These are phyloP conservation scores for Tetrapisispora nanseiensis DNA, from an alignment of 805 yeast species.

Conservation along the genomic window DNA sequence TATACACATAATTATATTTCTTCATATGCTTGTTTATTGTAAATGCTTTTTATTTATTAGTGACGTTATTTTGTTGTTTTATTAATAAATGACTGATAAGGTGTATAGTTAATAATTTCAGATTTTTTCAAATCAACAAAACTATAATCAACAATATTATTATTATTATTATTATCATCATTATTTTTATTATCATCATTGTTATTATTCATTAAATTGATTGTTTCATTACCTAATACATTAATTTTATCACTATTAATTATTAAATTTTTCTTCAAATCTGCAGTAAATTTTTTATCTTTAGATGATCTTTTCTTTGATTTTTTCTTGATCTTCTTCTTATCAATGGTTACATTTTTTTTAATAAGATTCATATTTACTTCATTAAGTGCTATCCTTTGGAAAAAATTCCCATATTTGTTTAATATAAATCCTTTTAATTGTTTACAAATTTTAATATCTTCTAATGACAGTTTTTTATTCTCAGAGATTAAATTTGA, in stretches of 20 bases:
- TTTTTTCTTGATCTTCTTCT: no score
- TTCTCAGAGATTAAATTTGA: not conserved
- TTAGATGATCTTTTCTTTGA: no score
- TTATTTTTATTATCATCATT: not conserved
- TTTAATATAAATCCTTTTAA: not conserved
- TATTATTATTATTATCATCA: not conserved
- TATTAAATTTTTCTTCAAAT: no score
- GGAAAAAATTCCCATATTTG: not conserved
- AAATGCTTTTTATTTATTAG: no score
- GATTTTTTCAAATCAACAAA: not conserved
- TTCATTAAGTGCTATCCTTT: not conserved
- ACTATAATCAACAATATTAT: constrained; percentile 1
- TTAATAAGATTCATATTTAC: not conserved
- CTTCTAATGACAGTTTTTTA: not conserved
- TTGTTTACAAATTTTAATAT: not conserved
- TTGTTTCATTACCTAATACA: no score
- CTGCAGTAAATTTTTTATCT: not conserved
- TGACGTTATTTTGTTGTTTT: no score
- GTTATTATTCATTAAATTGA: not conserved
- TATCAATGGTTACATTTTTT: no score
- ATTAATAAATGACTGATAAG: constrained; percentile 1
- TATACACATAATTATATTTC: no score
- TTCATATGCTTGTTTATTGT: no score
- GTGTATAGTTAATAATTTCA: not conserved
- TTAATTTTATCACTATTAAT: not conserved